Conservation (phyloP, 306 rosid genomes). For the Abrus pulchellus region DNA sequence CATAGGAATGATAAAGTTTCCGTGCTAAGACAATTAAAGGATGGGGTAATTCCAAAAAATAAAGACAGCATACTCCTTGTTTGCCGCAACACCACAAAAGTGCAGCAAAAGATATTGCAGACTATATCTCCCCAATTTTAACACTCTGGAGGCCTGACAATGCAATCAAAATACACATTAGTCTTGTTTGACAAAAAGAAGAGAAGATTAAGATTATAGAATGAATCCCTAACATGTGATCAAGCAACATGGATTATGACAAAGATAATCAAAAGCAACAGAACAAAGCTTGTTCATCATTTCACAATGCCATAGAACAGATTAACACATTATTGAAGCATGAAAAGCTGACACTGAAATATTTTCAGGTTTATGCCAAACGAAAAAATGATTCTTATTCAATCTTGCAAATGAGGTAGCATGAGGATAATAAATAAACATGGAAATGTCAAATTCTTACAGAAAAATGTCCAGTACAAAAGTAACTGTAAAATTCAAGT, state of each 20-base stretch:
- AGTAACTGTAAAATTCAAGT: slow-evolving; percentile 18
- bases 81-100: slow-evolving; percentile 84
- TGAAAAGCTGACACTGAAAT: slow-evolving; percentile 35
- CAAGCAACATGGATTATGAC: slow-evolving; percentile 27
- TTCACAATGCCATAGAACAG: neutral
- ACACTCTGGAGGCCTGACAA: slow-evolving; percentile 86
- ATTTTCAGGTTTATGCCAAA: slow-evolving; percentile 39
- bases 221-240: slow-evolving; percentile 13
- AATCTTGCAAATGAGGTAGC: slow-evolving; percentile 7
- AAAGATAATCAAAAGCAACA: slow-evolving; percentile 33
- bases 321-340: slow-evolving; percentile 32
- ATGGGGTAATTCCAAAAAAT: neutral
- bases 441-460: slow-evolving; percentile 22
- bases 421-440: slow-evolving; percentile 10
- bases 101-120: slow-evolving; percentile 84
- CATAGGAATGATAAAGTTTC: slow-evolving; percentile 32
- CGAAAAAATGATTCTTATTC: slow-evolving; percentile 7
- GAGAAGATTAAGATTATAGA: neutral
- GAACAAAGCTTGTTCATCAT: slow-evolving; percentile 20
- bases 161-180: slow-evolving; percentile 33
- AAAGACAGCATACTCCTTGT: slow-evolving; percentile 78
- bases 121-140: slow-evolving; percentile 87
- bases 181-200: neutral
- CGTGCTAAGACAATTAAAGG: slow-evolving; percentile 14
- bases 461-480: slow-evolving; percentile 36